Percentiles rank a stretch among this genome's conserved stretches.
phyloP scores from a whole-genome alignment of 2,329 filamentous ascomycete genomes.

The Byssochlamys sp. region DNA sequence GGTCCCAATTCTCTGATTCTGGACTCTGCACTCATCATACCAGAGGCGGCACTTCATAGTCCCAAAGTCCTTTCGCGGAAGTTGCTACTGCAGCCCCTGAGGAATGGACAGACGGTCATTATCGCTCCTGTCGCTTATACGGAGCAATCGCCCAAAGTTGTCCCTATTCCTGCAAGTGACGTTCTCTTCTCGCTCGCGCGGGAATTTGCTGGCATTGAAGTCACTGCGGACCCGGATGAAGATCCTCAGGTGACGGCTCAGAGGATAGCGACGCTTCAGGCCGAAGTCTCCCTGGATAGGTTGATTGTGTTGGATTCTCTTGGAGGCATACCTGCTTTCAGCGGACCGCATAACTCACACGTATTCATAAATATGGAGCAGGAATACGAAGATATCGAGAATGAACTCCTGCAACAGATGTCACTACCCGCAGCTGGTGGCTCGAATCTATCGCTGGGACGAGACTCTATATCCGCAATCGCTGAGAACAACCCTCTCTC shows the following conservation, averaged over 20 bases:
- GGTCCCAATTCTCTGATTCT: slow-evolving; percentile 60
- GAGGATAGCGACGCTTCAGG: slow-evolving; percentile 33
- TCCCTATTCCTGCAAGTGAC: slow-evolving; percentile 49
- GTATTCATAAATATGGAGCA: slow-evolving; percentile 91
- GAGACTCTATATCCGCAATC: slow-evolving; percentile 10
- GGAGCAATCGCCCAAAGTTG: slow-evolving; percentile 37
- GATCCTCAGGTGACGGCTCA: slow-evolving; percentile 32
- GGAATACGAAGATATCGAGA: slow-evolving; percentile 63
- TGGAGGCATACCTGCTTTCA: slow-evolving; percentile 67
- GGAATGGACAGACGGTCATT: slow-evolving; percentile 60
- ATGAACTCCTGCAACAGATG: slow-evolving; percentile 44
- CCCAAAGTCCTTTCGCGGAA: slow-evolving; percentile 34
- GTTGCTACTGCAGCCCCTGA: slow-evolving; percentile 56
- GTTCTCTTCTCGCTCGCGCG: slow-evolving; percentile 66
- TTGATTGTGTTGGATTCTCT: slow-evolving; percentile 80
- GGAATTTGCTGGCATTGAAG: slow-evolving; percentile 61
- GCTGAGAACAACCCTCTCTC: slow-evolving; percentile 36
- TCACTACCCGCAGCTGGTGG: slow-evolving; percentile 8
- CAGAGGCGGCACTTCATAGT: slow-evolving; percentile 22
- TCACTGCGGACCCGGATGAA: slow-evolving; percentile 34
- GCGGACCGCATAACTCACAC: slow-evolving; percentile 54
- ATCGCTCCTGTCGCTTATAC: slow-evolving; percentile 57
- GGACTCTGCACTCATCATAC: slow-evolving; percentile 45
- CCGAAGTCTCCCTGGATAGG: slow-evolving; percentile 62
- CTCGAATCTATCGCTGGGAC: slow-evolving; percentile 10